Percentiles rank a stretch among this genome's conserved stretches.
These are phyloP conservation scores for Fragaria iinumae DNA, from an alignment of 306 rosid genomes.

Conservation along the genomic window DNA sequence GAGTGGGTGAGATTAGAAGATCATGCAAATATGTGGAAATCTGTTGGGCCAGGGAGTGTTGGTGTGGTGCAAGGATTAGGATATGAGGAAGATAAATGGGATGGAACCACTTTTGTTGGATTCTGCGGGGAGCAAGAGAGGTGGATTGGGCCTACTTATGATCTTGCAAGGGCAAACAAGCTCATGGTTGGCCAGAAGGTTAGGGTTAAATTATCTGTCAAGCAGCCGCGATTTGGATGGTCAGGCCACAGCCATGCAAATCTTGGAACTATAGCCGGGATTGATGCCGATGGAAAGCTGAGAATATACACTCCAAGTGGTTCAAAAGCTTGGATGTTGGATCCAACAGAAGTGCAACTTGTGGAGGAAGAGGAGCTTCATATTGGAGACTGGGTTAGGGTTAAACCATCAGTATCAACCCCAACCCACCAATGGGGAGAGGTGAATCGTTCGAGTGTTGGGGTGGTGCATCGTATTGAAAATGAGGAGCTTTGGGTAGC, in stretches of 20 bases:
- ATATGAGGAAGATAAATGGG: constrained; percentile 71
- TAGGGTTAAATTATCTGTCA: constrained; percentile 59
- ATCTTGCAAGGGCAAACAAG: constrained; percentile 63
- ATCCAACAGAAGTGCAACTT: constrained; percentile 84
- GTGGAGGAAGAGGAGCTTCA: constrained; percentile 74
- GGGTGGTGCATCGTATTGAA: constrained; percentile 92
- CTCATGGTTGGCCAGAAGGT: constrained; percentile 85
- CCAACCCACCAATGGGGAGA: constrained; percentile 99
- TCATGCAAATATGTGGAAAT: constrained; percentile 66
- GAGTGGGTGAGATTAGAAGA: constrained; percentile 90
- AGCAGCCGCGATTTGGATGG: constrained; percentile 94
- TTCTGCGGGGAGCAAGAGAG: constrained; percentile 96
- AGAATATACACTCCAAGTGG: constrained; percentile 91
- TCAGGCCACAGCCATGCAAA: constrained; percentile 83
- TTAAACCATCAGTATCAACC: constrained; percentile 68
- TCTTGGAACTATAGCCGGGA: constrained; percentile 71
- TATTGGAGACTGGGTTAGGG: constrained; percentile 91
- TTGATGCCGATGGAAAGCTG: constrained; percentile 93
- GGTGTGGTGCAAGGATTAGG: constrained; percentile 94
- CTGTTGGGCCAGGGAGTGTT: constrained; percentile 72
- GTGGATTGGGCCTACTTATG: constrained; percentile 80
- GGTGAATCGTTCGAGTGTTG: constrained; percentile 78
- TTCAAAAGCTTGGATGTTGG: constrained; percentile 90
- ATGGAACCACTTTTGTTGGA: constrained; percentile 68
- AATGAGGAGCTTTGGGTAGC: constrained; percentile 79